These are phyloP conservation scores for Echinochloa phyllopogon DNA, from an alignment of 176 grass and related monocot species.

Conservation along the genomic window DNA sequence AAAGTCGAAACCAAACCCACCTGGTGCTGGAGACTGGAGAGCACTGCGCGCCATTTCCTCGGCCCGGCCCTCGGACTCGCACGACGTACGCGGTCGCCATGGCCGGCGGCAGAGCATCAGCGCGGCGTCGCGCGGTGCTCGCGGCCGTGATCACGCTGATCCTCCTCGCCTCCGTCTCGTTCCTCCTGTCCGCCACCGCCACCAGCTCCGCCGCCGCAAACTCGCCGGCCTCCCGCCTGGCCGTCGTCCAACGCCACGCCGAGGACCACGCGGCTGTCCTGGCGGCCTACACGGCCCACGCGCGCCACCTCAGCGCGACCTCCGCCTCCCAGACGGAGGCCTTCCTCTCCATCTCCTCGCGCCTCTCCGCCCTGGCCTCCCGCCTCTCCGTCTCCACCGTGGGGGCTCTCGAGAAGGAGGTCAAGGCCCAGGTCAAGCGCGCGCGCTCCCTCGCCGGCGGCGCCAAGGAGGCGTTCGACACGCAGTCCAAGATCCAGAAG, in stretches of 20 bases:
- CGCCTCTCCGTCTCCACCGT: constrained; percentile 56
- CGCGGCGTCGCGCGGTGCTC: constrained; percentile 50
- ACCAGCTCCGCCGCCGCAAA: background rate
- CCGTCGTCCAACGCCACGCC: constrained; percentile 68
- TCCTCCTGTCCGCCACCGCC: constrained; percentile 50
- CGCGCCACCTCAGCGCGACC: constrained; percentile 65
- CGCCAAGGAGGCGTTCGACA: constrained; percentile 89
- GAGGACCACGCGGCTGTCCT: constrained; percentile 80
- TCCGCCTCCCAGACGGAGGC: constrained; percentile 56
- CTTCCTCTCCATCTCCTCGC: constrained; percentile 66
- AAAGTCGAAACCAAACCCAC: constrained; percentile 38
- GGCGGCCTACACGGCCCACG: constrained; percentile 70
- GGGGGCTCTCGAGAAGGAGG: constrained; percentile 59
- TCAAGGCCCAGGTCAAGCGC: constrained; percentile 70
- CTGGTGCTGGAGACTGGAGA: background rate
- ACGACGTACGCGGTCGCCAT: constrained; percentile 45
- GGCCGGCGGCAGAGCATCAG: constrained; percentile 60
- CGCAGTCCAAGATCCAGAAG: constrained; percentile 91
- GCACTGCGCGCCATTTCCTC: constrained; percentile 32
- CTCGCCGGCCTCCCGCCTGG: constrained; percentile 48
- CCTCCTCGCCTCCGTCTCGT: constrained; percentile 54
- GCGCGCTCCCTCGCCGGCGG: constrained; percentile 74
- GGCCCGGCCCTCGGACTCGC: background rate
- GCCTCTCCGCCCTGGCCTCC: constrained; percentile 70
- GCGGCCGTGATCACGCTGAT: constrained; percentile 60